Base-by-base conservation (phyloP, 768 basidiomycete species). In the Termitomyces eurrhizus region DNA sequence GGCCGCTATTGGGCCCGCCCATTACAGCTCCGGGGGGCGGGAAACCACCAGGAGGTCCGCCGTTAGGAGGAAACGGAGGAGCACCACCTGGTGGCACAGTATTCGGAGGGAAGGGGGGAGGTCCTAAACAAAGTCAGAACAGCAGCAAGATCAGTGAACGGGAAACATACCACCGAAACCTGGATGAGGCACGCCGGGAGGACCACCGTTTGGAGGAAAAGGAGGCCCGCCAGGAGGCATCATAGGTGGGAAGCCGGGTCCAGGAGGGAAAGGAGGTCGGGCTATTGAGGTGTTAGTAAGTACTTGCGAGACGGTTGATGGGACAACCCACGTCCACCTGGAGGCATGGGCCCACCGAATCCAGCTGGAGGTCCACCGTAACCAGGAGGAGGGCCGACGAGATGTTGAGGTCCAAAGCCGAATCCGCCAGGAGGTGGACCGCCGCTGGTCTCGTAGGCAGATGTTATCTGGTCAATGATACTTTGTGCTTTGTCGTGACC, bases 401-500 rank as follows among this genome's bases (percentile, higher is more conserved):
- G 78, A 73, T 92, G 90, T 62, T 90, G 90, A 44, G 91, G 90
- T 26, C 90, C 90, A 66, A 92, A 92, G 8, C 90, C 90, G 64
- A 93, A 93, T 4, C 92, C 92, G 55, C 92, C 92, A 12, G 90
- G 90, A 65, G 92, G 92, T 44, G 92, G 92, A 2, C 90, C 90
- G 55, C 88, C 87, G 46, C 90, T 87, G 33, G 82, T 83, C 75
- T 98, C 96, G 69, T 96, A 97, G 29, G 91, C 88, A 24, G 90
- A 87, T 41, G 94, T 95, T 74, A 99, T 98, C 74, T 96, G 93
- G 83, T 99, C 96, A 72, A 99, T 98, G 72, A 98, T 94, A 68
- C 78, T 93, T 74, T 99, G 97, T 18, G 96, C 95, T 74, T 96
- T 96, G 82, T 98, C 95, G 75, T 98, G 94, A 58, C 90, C 90